phyloP scores from a whole-genome alignment of 495 filamentous ascomycete species.

The Aeminium ludgeri region DNA sequence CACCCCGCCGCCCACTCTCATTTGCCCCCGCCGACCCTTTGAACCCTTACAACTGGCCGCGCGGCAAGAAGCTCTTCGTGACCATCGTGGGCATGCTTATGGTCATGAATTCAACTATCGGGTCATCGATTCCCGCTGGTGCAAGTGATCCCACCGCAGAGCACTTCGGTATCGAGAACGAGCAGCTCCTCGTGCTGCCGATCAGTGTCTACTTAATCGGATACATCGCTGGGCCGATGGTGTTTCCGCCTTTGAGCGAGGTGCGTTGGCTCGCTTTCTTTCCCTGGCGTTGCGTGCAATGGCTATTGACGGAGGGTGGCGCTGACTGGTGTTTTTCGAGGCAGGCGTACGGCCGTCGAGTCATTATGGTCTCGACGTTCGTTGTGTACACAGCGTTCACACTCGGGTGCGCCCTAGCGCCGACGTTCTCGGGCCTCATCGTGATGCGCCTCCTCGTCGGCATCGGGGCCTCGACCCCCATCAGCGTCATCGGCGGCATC shows the following conservation, averaged over 20 bases:
- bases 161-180: conserved; percentile 40
- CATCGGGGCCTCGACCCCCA: conserved; percentile 46
- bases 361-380: conserved; percentile 45
- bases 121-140: conserved; percentile 48
- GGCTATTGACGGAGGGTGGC: not conserved
- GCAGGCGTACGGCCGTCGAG: conserved; percentile 48
- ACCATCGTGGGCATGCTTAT: conserved; percentile 40
- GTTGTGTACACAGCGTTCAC: conserved; percentile 47
- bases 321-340: too few species aligned
- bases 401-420: conserved; percentile 50
- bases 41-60: conserved; percentile 22
- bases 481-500: conserved; percentile 53
- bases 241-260: conserved; percentile 7
- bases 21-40: conserved; percentile 19
- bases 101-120: conserved; percentile 62
- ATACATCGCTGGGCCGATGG: conserved; percentile 46
- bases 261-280: not conserved
- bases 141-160: conserved; percentile 39
- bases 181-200: conserved; percentile 47
- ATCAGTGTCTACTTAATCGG: conserved; percentile 61
- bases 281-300: not conserved
- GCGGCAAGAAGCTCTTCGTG: conserved; percentile 40
- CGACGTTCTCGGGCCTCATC: conserved; percentile 47
- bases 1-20: too few species aligned
- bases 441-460: conserved; percentile 53